These are phyloP conservation scores for Sechiopsis laciniata DNA, from an alignment of 306 rosid genomes.

Conservation along the genomic window DNA sequence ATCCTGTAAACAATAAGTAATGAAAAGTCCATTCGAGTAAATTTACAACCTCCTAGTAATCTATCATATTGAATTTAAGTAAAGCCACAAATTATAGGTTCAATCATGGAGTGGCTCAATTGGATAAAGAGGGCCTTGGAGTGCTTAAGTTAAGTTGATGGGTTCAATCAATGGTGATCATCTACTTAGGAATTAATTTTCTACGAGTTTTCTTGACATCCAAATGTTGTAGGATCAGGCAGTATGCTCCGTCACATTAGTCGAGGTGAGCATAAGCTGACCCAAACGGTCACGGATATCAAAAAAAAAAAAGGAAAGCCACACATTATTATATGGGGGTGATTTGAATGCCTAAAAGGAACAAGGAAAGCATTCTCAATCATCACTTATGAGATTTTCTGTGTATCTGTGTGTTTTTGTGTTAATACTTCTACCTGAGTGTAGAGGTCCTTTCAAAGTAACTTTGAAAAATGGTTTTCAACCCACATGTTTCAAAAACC, in stretches of 20 bases:
- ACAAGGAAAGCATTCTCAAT: not conserved
- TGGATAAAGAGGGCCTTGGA: too few relatives aligned
- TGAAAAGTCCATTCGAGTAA: not conserved
- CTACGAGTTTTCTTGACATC: too few relatives aligned
- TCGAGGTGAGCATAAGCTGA: too few relatives aligned
- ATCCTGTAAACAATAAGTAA: conserved; percentile 38
- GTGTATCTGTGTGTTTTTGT: not conserved
- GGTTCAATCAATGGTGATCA: too few relatives aligned
- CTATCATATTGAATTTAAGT: not conserved
- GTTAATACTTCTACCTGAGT: not conserved
- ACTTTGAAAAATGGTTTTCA: not conserved
- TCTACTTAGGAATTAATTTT: too few relatives aligned
- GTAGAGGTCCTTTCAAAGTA: not conserved
- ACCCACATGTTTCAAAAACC: not conserved
- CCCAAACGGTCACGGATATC: too few relatives aligned
- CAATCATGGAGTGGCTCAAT: too few relatives aligned
- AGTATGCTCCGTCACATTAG: too few relatives aligned
- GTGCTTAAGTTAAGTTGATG: too few relatives aligned
- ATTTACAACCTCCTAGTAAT: not conserved
- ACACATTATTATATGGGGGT: not conserved
- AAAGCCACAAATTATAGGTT: not conserved
- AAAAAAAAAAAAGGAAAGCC: too few relatives aligned
- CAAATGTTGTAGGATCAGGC: too few relatives aligned
- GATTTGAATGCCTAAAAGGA: not conserved
- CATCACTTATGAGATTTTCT: not conserved